Conservation (phyloP, 2,329 filamentous ascomycete genomes). For the Phialocephala subalpina region DNA sequence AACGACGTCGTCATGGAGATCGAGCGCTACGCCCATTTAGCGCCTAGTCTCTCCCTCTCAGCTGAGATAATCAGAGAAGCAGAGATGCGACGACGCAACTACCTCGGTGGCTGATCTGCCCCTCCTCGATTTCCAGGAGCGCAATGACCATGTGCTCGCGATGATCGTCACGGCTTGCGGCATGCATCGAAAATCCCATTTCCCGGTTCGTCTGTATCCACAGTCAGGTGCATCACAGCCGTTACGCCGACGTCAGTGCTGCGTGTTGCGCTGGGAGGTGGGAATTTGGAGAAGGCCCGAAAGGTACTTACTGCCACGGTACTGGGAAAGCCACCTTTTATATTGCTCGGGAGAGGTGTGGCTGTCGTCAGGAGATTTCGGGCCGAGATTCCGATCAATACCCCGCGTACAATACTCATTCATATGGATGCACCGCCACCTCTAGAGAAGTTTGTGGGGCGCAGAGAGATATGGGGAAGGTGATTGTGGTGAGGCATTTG, state of each 20-base stretch:
- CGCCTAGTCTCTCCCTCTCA: slow-evolving; percentile 78
- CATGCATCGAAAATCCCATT: background rate
- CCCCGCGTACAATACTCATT: background rate
- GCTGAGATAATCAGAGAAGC: slow-evolving; percentile 84
- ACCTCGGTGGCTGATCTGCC: slow-evolving; percentile 51
- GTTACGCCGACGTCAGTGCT: background rate
- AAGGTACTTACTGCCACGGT: background rate
- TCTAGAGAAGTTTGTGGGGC: background rate
- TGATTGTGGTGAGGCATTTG: background rate
- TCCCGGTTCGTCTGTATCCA: background rate
- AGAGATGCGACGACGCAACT: slow-evolving; percentile 72
- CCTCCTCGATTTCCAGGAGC: background rate
- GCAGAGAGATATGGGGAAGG: background rate
- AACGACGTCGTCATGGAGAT: slow-evolving; percentile 80
- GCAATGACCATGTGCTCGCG: background rate
- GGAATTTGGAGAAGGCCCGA: slow-evolving; percentile 5
- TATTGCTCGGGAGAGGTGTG: background rate
- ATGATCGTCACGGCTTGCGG: background rate
- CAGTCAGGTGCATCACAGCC: background rate
- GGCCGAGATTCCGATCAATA: background rate
- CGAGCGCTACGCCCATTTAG: slow-evolving; percentile 76
- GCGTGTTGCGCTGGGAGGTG: background rate
- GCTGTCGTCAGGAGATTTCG: background rate
- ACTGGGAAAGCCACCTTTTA: slow-evolving; percentile 7
- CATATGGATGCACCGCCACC: background rate